These are phyloP conservation scores for Fagus sylvatica DNA, from an alignment of 306 rosid genomes.

Conservation along the genomic window DNA sequence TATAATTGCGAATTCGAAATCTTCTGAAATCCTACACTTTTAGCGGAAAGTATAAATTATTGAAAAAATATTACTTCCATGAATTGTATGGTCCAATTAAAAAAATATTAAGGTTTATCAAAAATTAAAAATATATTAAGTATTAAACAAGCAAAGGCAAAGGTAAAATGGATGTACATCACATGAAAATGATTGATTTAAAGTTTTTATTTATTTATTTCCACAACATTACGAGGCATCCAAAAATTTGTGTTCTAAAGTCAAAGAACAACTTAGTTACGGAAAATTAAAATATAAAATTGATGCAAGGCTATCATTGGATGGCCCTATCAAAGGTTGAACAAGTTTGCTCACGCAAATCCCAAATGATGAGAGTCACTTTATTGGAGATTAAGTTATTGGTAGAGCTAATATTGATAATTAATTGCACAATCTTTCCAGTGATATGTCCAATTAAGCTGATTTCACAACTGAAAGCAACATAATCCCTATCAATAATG, in stretches of 20 bases:
- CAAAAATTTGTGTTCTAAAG: background rate
- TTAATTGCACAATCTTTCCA: too few relatives aligned
- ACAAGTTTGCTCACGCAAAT: too few relatives aligned
- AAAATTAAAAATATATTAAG: background rate
- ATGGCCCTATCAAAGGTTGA: too few relatives aligned
- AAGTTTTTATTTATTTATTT: background rate
- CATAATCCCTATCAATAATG: background rate
- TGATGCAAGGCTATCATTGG: too few relatives aligned
- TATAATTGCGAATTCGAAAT: conserved; percentile 12
- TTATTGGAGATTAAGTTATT: too few relatives aligned
- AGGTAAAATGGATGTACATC: background rate
- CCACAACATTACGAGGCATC: background rate
- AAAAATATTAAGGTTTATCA: background rate
- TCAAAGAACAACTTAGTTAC: too few relatives aligned
- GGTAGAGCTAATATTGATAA: too few relatives aligned
- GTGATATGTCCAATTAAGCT: too few relatives aligned
- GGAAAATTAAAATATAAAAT: too few relatives aligned
- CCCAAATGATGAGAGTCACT: too few relatives aligned
- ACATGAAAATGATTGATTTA: background rate
- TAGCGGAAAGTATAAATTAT: background rate
- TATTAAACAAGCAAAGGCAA: background rate
- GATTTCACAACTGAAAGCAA: background rate
- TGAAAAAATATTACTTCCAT: background rate
- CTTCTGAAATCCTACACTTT: background rate
- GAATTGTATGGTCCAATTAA: background rate